Conservation (phyloP, 2,329 filamentous ascomycete genomes). For the Pleurostoma richardsiae region DNA sequence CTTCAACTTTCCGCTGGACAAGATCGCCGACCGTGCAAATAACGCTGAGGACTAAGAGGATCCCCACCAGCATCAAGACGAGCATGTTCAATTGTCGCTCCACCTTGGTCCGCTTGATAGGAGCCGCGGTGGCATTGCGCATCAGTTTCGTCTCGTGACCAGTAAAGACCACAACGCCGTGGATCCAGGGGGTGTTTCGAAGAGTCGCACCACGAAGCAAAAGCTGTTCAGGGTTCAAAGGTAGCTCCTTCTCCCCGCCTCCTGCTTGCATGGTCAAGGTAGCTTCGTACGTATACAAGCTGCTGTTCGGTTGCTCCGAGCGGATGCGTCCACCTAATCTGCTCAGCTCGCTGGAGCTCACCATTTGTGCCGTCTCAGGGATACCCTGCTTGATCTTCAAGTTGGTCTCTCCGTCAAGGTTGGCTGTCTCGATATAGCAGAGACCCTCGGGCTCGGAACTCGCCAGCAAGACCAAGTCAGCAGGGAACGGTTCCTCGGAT, state of each 20-base stretch:
- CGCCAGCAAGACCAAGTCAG: constrained; percentile 85
- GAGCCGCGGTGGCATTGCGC: constrained; percentile 94
- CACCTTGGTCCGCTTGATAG: constrained; percentile 96
- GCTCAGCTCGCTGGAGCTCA: constrained; percentile 81
- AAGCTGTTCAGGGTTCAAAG: constrained; percentile 87
- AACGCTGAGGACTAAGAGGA: constrained; percentile 78
- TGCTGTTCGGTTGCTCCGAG: constrained; percentile 97
- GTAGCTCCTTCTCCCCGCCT: constrained; percentile 87
- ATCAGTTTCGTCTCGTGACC: constrained; percentile 98
- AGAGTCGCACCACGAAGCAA: constrained; percentile 89
- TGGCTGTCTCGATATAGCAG: constrained; percentile 98
- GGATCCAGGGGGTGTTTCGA: constrained; percentile 94
- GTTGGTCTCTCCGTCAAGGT: constrained; percentile 96
- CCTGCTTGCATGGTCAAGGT: constrained; percentile 87
- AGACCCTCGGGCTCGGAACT: constrained; percentile 96
- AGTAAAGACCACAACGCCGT: constrained; percentile 93
- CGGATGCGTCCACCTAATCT: constrained; percentile 80
- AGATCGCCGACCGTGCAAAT: constrained; percentile 90
- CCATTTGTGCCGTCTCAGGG: constrained; percentile 83
- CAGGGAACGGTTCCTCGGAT: constrained; percentile 91
- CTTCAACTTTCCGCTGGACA: constrained; percentile 64
- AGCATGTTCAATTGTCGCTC: constrained; percentile 91
- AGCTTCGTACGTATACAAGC: constrained; percentile 95
- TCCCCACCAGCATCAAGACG: constrained; percentile 82
- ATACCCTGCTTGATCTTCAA: constrained; percentile 98